Conservation (phyloP, 2,329 filamentous ascomycete species). For the Aspergillus brunneoviolaceus region DNA sequence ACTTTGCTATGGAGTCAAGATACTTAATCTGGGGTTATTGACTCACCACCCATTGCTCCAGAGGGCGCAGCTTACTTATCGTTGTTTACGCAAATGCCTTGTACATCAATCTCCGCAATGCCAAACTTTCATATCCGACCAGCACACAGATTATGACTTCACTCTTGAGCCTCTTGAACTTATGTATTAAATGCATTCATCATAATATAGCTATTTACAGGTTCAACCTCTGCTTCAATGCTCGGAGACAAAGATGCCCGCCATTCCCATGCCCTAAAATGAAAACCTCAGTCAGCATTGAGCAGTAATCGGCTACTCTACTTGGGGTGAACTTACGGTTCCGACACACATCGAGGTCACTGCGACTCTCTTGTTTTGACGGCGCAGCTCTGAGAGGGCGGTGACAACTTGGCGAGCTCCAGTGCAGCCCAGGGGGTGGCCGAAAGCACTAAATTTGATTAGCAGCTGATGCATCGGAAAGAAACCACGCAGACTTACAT, state of each 20-base stretch:
- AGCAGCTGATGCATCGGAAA: slow-evolving; percentile 5
- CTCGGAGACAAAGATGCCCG: slow-evolving; percentile 88
- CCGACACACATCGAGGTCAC: slow-evolving; percentile 93
- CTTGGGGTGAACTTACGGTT: slow-evolving; percentile 61
- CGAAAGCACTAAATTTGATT: slow-evolving; percentile 62
- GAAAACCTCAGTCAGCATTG: background rate
- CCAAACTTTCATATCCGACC: no score
- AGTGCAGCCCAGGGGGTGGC: slow-evolving; percentile 86
- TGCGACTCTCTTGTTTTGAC: slow-evolving; percentile 75
- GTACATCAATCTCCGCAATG: no score
- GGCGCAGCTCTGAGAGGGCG: slow-evolving; percentile 78
- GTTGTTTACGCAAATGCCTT: no score
- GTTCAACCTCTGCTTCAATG: slow-evolving; percentile 46
- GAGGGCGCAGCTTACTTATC: background rate
- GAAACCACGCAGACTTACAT: slow-evolving; percentile 51
- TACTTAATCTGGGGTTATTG: background rate
- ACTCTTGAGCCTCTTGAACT: background rate
- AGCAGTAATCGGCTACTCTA: background rate
- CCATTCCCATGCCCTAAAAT: slow-evolving; percentile 66
- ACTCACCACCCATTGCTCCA: background rate
- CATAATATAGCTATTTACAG: slow-evolving; percentile 2
- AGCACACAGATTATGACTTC: background rate
- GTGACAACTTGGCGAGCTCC: slow-evolving; percentile 89
- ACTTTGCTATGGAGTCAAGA: background rate
- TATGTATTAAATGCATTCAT: background rate